Base-by-base conservation (phyloP, 192 early-diverging fungal genomes). In the Backusella australiensis region DNA sequence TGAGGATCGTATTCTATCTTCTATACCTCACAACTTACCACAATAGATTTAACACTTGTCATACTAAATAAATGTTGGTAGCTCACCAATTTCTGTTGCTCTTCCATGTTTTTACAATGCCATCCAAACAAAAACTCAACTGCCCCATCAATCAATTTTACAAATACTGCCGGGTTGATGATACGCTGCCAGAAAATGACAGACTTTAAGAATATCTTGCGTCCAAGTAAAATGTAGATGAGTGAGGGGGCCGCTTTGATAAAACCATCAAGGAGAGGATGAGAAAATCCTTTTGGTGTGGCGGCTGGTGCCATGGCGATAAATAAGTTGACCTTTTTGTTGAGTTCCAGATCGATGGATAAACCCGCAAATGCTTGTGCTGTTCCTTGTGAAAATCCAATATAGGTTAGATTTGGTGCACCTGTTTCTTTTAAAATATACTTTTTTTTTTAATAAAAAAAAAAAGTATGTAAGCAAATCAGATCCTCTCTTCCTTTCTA, bases 351-450 rank as follows among this genome's bases (percentile, higher is more conserved):
- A 79, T 93, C 93, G 56, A 95, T 86, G 38, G 95, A 94, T 17
- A 99, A 87, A 1, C 92, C 90, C 34, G 96, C 91, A 79, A 97
- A 96, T 26, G 92, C 93, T 81, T 96, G 94, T 5, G 94, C 90
- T 0, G 93, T 94, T 46, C 96, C 97, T 84, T 99, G 97, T 41
- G 95, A 96, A 74, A 97, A 99, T 26, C 97, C 97, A 72, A 99
- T 93, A 83, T 96, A 99, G 2, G 95, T 90, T 42, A 99, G 82
- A 36, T 88, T 89, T 21, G 85, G 81, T 2, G 88, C 91, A 29
- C 26, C 26, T 29, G 26, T 29, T 29, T 29, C 26, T 29, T 29
- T 29, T 29, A 29, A 29, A 29, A 29, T 29, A 29, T 29, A 29
- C 26, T 29, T 0, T 93, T 94, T 26, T 53, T 44, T 44, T 42